Conservation (phyloP, 2,329 filamentous ascomycete genomes). For the Xylariaceae sp. region DNA sequence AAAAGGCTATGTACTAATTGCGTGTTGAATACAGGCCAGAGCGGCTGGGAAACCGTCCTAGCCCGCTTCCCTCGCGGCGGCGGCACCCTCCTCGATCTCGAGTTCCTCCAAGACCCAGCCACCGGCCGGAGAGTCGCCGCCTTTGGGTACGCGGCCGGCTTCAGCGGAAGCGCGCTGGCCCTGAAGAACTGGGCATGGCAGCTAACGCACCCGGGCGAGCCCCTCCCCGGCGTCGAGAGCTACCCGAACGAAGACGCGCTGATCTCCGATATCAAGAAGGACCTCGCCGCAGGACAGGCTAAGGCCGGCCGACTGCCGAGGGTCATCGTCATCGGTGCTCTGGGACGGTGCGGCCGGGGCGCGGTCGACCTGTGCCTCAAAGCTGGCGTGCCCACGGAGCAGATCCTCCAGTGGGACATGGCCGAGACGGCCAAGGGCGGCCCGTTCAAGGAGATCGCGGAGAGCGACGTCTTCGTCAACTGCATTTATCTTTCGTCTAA, state of each 20-base stretch:
- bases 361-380: constrained; percentile 79
- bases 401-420: constrained; percentile 74
- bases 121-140: constrained; percentile 71
- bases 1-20: too few relatives aligned
- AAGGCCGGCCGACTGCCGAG: constrained; percentile 70
- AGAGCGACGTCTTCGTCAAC: constrained; percentile 79
- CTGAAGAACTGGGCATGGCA: constrained; percentile 85
- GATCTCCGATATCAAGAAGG: constrained; percentile 72
- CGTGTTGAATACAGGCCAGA: constrained; percentile 49
- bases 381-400: constrained; percentile 69
- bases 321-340: constrained; percentile 81
- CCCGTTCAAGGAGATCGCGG: constrained; percentile 77
- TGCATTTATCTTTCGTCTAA: constrained; percentile 83
- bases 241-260: constrained; percentile 77
- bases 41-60: constrained; percentile 78
- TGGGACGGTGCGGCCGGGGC: constrained; percentile 82
- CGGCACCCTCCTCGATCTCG: constrained; percentile 80
- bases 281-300: constrained; percentile 64
- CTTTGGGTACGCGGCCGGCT: constrained; percentile 77
- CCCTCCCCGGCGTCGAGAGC: constrained; percentile 66
- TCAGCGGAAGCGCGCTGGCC: constrained; percentile 72
- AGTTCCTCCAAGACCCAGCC: constrained; percentile 75
- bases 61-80: constrained; percentile 75
- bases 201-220: constrained; percentile 68
- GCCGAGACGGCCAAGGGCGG: constrained; percentile 76